Conservation (phyloP, 2,329 filamentous ascomycete genomes). For the Boeremia exigua region DNA sequence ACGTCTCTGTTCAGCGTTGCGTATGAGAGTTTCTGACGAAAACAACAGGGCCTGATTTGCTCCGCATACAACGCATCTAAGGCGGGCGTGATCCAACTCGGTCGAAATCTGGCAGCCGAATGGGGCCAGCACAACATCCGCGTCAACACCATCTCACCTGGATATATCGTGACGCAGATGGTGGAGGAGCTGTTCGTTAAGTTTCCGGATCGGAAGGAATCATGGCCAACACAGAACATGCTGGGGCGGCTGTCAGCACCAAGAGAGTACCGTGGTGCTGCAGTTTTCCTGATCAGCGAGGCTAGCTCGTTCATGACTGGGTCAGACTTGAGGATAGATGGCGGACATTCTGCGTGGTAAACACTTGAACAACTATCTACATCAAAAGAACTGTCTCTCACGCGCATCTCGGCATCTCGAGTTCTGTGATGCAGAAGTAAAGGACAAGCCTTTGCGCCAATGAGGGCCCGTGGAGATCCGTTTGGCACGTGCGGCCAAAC, state of each 20-base stretch:
- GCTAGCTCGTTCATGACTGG: conserved; percentile 52
- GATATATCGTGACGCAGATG: conserved; percentile 84
- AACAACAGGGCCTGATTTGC: conserved; percentile 66
- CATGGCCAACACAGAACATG: conserved; percentile 89
- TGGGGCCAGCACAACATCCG: conserved; percentile 77
- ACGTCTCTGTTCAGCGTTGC: conserved; percentile 17
- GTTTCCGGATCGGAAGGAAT: conserved; percentile 68
- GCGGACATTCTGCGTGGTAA: conserved; percentile 49
- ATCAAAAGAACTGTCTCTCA: too few relatives aligned
- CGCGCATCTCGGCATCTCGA: too few relatives aligned
- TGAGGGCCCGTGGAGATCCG: conserved; percentile 6
- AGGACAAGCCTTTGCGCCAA: conserved; percentile 1
- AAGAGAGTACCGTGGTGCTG: conserved; percentile 47
- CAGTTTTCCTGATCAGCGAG: conserved; percentile 49
- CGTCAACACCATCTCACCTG: conserved; percentile 81
- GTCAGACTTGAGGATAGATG: conserved; percentile 48
- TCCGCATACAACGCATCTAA: conserved; percentile 79
- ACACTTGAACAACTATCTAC: neutral
- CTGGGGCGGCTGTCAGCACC: conserved; percentile 56
- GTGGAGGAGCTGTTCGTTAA: conserved; percentile 78
- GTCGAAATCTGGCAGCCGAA: conserved; percentile 72
- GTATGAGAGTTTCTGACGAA: conserved; percentile 18
- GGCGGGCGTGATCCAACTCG: conserved; percentile 74
- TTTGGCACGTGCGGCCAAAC: conserved; percentile 4
- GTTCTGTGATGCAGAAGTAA: neutral